Conservation (phyloP, 805 yeast genomes). For the Blastobotrys terrestris region DNA sequence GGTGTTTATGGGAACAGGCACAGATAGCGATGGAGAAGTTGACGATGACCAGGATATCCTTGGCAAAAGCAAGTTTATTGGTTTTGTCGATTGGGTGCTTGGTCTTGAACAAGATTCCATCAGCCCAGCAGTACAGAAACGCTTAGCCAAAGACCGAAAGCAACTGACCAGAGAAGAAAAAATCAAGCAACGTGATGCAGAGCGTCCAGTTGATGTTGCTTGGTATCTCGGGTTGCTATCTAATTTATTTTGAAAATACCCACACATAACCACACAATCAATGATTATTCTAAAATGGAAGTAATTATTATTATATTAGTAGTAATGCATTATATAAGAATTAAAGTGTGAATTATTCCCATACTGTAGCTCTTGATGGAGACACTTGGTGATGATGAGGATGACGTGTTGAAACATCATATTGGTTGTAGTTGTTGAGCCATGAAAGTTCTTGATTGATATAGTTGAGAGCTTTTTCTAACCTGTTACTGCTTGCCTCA, state of each 20-base stretch:
- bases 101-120: constrained; percentile 17
- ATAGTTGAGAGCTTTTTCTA: constrained; percentile 40
- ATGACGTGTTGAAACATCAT: background rate
- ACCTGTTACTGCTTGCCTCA: constrained; percentile 37
- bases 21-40: constrained; percentile 8
- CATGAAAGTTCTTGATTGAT: constrained; percentile 36
- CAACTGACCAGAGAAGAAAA: constrained; percentile 10
- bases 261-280: background rate
- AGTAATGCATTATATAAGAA: constrained; percentile 1
- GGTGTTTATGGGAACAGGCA: constrained; percentile 1
- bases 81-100: constrained; percentile 19
- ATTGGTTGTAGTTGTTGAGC: constrained; percentile 14
- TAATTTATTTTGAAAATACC: background rate
- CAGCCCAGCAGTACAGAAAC: constrained; percentile 4
- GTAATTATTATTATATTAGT: background rate
- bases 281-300: background rate
- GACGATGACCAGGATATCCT: constrained; percentile 8
- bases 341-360: background rate
- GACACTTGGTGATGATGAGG: background rate
- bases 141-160: background rate
- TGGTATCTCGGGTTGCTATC: constrained; percentile 11
- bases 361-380: background rate
- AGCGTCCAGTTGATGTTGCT: constrained; percentile 12
- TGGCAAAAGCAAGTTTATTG: constrained; percentile 9
- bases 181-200: constrained; percentile 11